phyloP scores from a whole-genome alignment of 2,329 filamentous ascomycete species.

The Sporothrix mexicana region DNA sequence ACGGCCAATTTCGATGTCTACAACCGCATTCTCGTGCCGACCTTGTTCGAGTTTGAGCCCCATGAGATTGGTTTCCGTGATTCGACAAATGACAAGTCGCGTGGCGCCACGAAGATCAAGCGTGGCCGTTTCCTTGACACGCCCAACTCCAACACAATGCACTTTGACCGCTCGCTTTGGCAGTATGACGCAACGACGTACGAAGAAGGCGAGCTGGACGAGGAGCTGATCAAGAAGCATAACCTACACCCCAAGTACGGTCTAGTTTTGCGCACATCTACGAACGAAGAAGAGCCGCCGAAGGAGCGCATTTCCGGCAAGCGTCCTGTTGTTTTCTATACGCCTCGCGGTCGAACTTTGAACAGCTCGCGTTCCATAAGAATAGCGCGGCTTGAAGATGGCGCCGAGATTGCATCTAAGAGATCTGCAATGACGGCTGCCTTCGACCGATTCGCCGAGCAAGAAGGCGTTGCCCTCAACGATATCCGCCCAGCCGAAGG shows the following conservation, averaged over 20 bases:
- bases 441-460: conserved; percentile 39
- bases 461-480: conserved; percentile 39
- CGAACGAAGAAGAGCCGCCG: conserved; percentile 52
- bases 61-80: conserved; percentile 66
- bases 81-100: conserved; percentile 61
- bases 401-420: conserved; percentile 19
- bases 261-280: conserved; percentile 56
- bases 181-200: conserved; percentile 59
- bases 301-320: conserved; percentile 52
- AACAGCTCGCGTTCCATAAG: conserved; percentile 54
- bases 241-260: conserved; percentile 60
- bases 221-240: conserved; percentile 56
- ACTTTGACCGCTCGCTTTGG: conserved; percentile 60
- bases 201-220: conserved; percentile 57
- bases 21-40: conserved; percentile 61
- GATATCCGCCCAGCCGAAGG: conserved; percentile 36
- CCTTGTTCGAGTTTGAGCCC: conserved; percentile 55
- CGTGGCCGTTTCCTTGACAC: conserved; percentile 60
- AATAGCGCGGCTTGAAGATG: conserved; percentile 41
- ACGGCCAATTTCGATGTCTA: conserved; percentile 50
- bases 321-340: conserved; percentile 57
- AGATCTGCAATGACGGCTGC: conserved; percentile 38
- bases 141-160: conserved; percentile 60
- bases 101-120: conserved; percentile 58
- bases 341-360: conserved; percentile 54